Base-by-base conservation (phyloP, 2,329 filamentous ascomycete species). In the Claviceps sp. region DNA sequence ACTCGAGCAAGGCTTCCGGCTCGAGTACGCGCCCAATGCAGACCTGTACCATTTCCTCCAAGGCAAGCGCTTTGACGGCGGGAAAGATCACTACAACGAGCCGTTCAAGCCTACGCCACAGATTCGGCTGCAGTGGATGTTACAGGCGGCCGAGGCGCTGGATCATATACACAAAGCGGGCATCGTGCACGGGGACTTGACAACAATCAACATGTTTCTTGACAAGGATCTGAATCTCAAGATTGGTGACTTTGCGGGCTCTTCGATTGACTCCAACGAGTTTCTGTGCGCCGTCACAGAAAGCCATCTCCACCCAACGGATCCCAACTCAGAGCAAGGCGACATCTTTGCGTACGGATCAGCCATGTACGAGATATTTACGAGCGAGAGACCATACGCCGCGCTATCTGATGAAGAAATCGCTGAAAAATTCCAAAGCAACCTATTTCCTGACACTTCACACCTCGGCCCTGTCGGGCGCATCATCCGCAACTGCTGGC, bases 171-270 rank as follows among this genome's bases (percentile, higher is more conserved):
- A 53, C 38, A 34, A 48, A 4, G 48, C 52, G n/a, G 52, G 52
- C 14, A 30, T 53, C 37, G 44, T 51, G 14, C 52, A 53, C 34
- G 52, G 52, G 18, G 48, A 53, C 38, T 20, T 53, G 3, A 53
- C 52, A 11, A 47, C 45, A 38, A 13, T 44, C 37, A 53, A 53
- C 38, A 46, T 53, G 37, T 53, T 50, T 44, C 42, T 53, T n/a
- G 52, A 53, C 38, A 30, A 47, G n/a, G 20, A 44, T 18, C 41
- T 53, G 2, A 48, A 53, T 44, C 42, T 40, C 38, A 54, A 38
- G 44, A 49, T 54, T 40, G 52, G 43, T 22, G 52, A 54, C 37
- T 54, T 54, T 54, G 52, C 48, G 22, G 52, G 48, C 44, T 53
- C 52, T 9, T 53, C 52, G 13, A 50, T 53, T 41, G 52, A 53